Evolutionary conservation across 768 basidiomycete species (phyloP).

Genomic region (Lactarius hengduanensis): DNA sequence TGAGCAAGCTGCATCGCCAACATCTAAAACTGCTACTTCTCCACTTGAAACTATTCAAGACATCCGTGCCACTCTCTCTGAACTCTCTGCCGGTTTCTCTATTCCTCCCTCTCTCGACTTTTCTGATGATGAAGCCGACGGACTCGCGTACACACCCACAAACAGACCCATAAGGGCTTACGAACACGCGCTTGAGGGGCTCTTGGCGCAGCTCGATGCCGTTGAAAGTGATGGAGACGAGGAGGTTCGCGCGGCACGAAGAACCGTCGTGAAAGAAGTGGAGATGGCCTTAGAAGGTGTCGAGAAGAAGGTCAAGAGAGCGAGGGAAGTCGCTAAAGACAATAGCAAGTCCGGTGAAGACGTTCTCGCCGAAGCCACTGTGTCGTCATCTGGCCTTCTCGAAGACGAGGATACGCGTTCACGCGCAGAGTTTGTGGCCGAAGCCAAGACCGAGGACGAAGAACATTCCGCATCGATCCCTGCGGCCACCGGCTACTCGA

Average conservation of each 20-base stretch:
- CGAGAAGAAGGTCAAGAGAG: slow-evolving; percentile 36
- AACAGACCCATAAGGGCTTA: slow-evolving; percentile 65
- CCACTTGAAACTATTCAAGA: slow-evolving; percentile 11
- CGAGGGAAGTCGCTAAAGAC: background rate
- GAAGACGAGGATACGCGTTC: background rate
- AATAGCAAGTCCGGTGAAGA: background rate
- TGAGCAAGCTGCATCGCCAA: background rate
- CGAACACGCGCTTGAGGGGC: slow-evolving; percentile 56
- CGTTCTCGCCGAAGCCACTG: background rate
- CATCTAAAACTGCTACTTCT: background rate
- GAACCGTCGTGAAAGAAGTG: slow-evolving; percentile 53
- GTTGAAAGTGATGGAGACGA: slow-evolving; percentile 63
- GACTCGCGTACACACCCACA: slow-evolving; percentile 58
- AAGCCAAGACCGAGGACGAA: background rate
- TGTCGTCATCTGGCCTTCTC: background rate
- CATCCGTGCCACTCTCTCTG: slow-evolving; percentile 11
- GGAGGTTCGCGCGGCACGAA: slow-evolving; percentile 50
- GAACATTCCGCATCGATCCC: background rate
- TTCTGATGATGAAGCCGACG: slow-evolving; percentile 12
- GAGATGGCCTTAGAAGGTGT: slow-evolving; percentile 59
- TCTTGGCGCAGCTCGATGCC: slow-evolving; percentile 66
- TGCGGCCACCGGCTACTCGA: background rate
- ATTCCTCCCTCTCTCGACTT: slow-evolving; percentile 22
- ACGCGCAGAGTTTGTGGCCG: background rate
- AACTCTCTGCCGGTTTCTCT: slow-evolving; percentile 18